Percentiles rank a stretch among this genome's conserved stretches.
Evolutionary conservation across 164 flowering plant species (phyloP).

Genomic region (Echeveria elegans): DNA sequence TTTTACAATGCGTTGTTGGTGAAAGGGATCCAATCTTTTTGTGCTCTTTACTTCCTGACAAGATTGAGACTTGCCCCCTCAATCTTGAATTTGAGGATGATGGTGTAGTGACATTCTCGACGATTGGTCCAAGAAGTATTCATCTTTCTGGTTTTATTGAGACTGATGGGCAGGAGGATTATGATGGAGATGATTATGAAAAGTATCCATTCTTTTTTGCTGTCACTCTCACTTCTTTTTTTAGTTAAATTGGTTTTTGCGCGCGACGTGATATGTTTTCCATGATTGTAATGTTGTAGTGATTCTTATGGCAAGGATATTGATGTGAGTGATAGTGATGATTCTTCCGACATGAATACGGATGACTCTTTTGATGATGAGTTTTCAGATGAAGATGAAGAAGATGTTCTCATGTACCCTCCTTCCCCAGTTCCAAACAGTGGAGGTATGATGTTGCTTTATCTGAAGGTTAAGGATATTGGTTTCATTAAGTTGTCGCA

Average conservation of each 20-base stretch:
- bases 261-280: slow-evolving; percentile 9
- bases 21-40: slow-evolving; percentile 47
- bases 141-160: slow-evolving; percentile 73
- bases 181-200: slow-evolving; percentile 33
- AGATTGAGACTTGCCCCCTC: slow-evolving; percentile 52
- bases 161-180: slow-evolving; percentile 17
- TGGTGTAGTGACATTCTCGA: slow-evolving; percentile 60
- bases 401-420: slow-evolving; percentile 28
- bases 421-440: slow-evolving; percentile 47
- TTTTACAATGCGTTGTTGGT: slow-evolving; percentile 62
- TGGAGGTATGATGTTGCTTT: slow-evolving; percentile 49
- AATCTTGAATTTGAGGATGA: slow-evolving; percentile 74
- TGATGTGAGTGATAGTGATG: slow-evolving; percentile 47
- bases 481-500: neutral
- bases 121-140: slow-evolving; percentile 61
- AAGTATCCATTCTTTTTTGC: slow-evolving; percentile 24
- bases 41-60: slow-evolving; percentile 65
- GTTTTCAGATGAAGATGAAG: slow-evolving; percentile 37
- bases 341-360: slow-evolving; percentile 33
- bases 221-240: neutral
- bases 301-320: slow-evolving; percentile 63
- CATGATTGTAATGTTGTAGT: slow-evolving; percentile 28
- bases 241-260: no score
- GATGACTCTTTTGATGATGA: slow-evolving; percentile 47
- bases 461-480: neutral